Conservation (phyloP, 2,329 filamentous ascomycete genomes). For the Fusarium torulosum region DNA sequence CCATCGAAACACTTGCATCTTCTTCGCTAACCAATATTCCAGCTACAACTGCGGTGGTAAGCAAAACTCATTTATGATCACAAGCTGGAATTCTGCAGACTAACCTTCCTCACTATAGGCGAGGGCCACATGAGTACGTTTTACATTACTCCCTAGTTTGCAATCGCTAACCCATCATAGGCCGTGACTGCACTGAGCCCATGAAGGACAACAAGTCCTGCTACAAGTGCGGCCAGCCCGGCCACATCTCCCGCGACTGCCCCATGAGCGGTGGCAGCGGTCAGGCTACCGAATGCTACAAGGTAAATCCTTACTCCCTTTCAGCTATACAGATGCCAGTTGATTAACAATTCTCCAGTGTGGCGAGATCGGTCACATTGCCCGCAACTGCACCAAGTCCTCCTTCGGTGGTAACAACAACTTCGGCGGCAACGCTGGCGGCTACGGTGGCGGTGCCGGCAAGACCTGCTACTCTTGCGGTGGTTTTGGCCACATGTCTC, state of each 20-base stretch:
- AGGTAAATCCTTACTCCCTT: constrained; percentile 59
- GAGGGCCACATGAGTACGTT: constrained; percentile 83
- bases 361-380: constrained; percentile 95
- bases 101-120: constrained; percentile 53
- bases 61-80: constrained; percentile 43
- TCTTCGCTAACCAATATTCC: constrained; percentile 16
- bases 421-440: constrained; percentile 58
- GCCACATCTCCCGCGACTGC: constrained; percentile 94
- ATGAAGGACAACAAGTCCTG: constrained; percentile 87
- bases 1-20: background rate
- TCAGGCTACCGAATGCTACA: constrained; percentile 86
- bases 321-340: background rate
- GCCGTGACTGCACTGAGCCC: constrained; percentile 90
- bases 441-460: constrained; percentile 67
- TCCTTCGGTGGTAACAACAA: constrained; percentile 66
- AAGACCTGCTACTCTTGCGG: constrained; percentile 99
- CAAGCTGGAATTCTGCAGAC: constrained; percentile 23
- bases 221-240: constrained; percentile 83
- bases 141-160: background rate
- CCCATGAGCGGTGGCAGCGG: constrained; percentile 64
- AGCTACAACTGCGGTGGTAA: constrained; percentile 87
- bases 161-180: constrained; percentile 55
- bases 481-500: constrained; percentile 95
- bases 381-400: constrained; percentile 85
- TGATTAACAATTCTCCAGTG: constrained; percentile 65